phyloP scores from a whole-genome alignment of 1,284 basidiomycete genomes.

The Somion occarium region DNA sequence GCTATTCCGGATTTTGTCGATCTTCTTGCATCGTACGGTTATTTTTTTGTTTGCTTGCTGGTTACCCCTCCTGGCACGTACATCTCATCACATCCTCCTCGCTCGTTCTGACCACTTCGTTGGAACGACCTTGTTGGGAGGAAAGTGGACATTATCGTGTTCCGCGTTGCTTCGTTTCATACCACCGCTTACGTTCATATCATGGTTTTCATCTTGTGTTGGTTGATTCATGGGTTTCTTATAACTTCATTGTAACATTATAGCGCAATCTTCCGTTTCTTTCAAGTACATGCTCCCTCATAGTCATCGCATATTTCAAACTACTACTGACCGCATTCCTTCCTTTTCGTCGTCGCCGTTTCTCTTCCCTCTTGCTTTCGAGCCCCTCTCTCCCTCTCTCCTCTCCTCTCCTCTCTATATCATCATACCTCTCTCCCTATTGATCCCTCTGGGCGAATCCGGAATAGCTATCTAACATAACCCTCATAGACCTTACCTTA shows the following conservation, averaged over 20 bases:
- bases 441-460: neutral
- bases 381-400: neutral
- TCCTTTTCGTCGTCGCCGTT: neutral
- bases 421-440: neutral
- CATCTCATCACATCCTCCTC: neutral
- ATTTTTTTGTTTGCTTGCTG: neutral
- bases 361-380: neutral
- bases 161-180: too few relatives aligned
- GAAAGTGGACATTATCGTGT: too few relatives aligned
- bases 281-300: slow-evolving; percentile 4
- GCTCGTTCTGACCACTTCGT: too few relatives aligned
- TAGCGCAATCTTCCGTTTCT: slow-evolving; percentile 1
- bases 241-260: slow-evolving; percentile 7
- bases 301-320: neutral
- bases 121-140: too few relatives aligned
- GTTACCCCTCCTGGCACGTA: neutral
- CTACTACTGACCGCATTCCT: slow-evolving; percentile 7
- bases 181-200: too few relatives aligned
- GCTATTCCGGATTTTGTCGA: neutral
- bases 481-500: neutral
- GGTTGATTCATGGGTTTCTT: too few relatives aligned
- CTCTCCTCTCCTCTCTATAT: neutral
- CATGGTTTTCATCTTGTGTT: too few relatives aligned
- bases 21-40: neutral
- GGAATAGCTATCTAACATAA: neutral